Conservation (phyloP, 306 rosid species). For the Acacia crassicarpa region DNA sequence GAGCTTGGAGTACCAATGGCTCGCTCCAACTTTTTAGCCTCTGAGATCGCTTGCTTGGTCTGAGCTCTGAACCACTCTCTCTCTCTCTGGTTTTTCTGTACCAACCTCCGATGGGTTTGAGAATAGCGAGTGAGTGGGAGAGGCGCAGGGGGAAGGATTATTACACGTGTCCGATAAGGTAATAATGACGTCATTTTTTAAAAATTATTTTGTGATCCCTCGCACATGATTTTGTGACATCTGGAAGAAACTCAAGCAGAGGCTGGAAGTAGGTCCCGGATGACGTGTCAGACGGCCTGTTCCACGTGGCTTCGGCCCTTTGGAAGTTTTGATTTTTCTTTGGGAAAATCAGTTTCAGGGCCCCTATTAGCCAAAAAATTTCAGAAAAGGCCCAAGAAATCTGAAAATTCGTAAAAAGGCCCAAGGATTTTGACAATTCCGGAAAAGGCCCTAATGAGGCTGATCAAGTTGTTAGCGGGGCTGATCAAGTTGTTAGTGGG, state of each 20-base stretch:
- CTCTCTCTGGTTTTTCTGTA: neutral
- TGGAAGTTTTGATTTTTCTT: no score
- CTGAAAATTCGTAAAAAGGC: no score
- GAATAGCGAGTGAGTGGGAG: neutral
- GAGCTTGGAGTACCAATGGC: slow-evolving; percentile 39
- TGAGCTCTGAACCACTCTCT: neutral
- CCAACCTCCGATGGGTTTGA: neutral
- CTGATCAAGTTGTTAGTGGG: no score
- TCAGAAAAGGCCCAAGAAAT: no score
- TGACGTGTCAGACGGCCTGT: neutral
- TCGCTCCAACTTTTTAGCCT: slow-evolving; percentile 46
- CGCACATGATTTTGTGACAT: neutral
- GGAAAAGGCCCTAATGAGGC: no score
- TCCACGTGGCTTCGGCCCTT: neutral
- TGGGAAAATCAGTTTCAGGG: no score
- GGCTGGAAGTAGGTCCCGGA: neutral
- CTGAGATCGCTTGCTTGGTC: slow-evolving; percentile 40
- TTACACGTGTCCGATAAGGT: slow-evolving; percentile 6
- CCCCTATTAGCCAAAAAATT: no score
- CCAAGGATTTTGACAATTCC: no score
- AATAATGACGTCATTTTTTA: neutral
- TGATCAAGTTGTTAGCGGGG: no score
- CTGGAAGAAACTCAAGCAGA: neutral
- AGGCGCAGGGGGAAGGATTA: neutral
- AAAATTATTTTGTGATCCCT: neutral